Evolutionary conservation across 2,329 filamentous ascomycete genomes (phyloP).

Genomic region (Aspergillus sergii): DNA sequence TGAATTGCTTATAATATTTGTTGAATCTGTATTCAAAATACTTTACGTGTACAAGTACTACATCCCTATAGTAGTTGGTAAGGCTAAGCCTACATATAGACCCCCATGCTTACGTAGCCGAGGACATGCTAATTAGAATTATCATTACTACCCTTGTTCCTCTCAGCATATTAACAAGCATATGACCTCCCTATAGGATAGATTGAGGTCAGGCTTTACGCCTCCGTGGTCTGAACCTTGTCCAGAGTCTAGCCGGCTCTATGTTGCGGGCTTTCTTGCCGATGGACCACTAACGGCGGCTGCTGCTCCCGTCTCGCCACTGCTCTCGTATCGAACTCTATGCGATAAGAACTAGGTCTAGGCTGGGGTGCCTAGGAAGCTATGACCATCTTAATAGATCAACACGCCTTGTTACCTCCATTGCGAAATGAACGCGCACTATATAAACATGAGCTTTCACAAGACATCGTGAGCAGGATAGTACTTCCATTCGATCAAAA

Average conservation of each 20-base stretch:
- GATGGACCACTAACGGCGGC: too few relatives aligned
- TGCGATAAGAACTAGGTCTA: background rate
- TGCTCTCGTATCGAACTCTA: background rate
- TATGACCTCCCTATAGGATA: background rate
- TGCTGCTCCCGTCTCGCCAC: background rate
- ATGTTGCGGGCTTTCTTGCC: background rate
- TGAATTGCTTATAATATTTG: background rate
- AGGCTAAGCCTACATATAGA: background rate
- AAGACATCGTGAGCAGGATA: background rate
- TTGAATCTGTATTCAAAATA: background rate
- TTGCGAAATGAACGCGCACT: background rate
- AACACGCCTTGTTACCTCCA: background rate
- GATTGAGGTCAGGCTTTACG: background rate
- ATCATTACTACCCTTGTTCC: too few relatives aligned
- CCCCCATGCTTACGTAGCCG: too few relatives aligned
- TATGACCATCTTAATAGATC: background rate
- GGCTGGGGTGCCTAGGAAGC: background rate
- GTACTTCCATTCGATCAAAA: too few relatives aligned
- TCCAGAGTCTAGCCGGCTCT: background rate
- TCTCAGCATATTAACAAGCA: background rate
- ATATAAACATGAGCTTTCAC: background rate
- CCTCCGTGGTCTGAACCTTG: background rate
- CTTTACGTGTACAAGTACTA: background rate
- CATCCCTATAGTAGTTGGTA: background rate
- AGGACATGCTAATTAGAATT: background rate